Percentiles rank a stretch among this genome's conserved stretches.
Conservation (phyloP, 352 stramenopile species). For the Paralagenidium karlingii region DNA sequence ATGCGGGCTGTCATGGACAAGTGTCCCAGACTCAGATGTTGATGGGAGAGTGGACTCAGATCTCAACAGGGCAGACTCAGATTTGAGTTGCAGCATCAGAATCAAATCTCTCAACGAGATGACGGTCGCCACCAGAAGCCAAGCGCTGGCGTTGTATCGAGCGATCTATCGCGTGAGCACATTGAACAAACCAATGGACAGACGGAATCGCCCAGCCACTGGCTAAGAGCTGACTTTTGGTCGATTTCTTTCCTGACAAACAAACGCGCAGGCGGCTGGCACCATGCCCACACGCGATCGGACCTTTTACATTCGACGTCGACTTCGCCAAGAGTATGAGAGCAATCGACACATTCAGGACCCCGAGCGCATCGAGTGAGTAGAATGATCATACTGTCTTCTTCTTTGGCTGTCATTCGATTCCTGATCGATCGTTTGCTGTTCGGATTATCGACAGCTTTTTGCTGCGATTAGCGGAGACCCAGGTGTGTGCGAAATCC, state of each 20-base stretch:
- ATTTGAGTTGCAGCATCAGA: neutral
- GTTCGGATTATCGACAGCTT: no score
- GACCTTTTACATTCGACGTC: conserved; percentile 44
- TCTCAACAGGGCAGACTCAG: neutral
- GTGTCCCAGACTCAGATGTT: neutral
- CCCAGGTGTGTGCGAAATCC: conserved; percentile 24
- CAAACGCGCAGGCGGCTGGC: conserved; percentile 22
- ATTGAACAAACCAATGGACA: no score
- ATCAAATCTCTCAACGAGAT: neutral
- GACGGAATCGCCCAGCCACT: no score
- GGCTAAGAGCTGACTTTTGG: neutral
- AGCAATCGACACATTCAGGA: conserved; percentile 36
- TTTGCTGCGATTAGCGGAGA: conserved; percentile 52
- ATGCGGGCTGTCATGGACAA: neutral
- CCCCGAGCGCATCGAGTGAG: conserved; percentile 41
- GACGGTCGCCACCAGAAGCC: conserved; percentile 5
- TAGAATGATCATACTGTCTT: conserved; percentile 1
- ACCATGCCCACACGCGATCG: conserved; percentile 59
- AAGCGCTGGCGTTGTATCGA: conserved; percentile 54
- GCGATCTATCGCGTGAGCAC: conserved; percentile 59
- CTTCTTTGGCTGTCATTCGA: conserved; percentile 1
- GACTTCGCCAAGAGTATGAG: conserved; percentile 60
- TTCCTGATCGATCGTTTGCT: no score
- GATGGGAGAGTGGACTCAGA: conserved; percentile 1
- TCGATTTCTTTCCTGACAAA: neutral